phyloP scores from a whole-genome alignment of 192 early-diverging fungal genomes.

The Nowakowskiella sp. region DNA sequence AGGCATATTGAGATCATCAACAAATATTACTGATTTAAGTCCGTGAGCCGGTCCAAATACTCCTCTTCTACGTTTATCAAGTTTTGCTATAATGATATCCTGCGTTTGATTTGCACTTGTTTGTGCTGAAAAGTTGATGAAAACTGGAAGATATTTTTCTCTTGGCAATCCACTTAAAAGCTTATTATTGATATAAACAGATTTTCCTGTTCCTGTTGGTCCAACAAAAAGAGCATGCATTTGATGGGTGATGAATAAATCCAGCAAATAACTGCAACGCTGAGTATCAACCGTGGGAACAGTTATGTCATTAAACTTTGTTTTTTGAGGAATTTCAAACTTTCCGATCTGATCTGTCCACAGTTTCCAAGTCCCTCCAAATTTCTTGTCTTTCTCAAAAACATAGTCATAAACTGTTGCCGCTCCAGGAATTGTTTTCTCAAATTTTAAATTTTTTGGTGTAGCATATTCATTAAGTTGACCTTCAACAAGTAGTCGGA shows the following conservation, averaged over 20 bases:
- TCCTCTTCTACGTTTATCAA: slow-evolving; percentile 46
- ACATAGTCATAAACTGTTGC: slow-evolving; percentile 48
- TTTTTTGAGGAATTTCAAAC: slow-evolving; percentile 42
- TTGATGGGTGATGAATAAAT: slow-evolving; percentile 41
- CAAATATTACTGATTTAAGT: slow-evolving; percentile 47
- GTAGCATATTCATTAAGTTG: slow-evolving; percentile 25
- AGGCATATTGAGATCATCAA: slow-evolving; percentile 59
- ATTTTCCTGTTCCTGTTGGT: slow-evolving; percentile 51
- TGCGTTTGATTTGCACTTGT: slow-evolving; percentile 54
- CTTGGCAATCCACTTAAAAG: slow-evolving; percentile 39
- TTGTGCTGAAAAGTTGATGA: slow-evolving; percentile 58
- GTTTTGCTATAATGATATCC: slow-evolving; percentile 47
- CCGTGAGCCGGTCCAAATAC: slow-evolving; percentile 51
- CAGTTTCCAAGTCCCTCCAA: slow-evolving; percentile 47
- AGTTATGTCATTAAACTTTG: slow-evolving; percentile 49
- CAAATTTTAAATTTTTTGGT: slow-evolving; percentile 38
- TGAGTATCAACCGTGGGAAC: slow-evolving; percentile 52
- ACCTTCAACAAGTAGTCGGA: slow-evolving; percentile 39
- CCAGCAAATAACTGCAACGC: slow-evolving; percentile 41
- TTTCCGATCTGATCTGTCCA: slow-evolving; percentile 48
- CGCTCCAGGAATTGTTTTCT: slow-evolving; percentile 44
- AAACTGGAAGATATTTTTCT: slow-evolving; percentile 48
- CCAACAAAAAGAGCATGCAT: slow-evolving; percentile 51
- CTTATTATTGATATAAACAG: slow-evolving; percentile 53
- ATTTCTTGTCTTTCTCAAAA: slow-evolving; percentile 44